phyloP scores from a whole-genome alignment of 2,329 filamentous ascomycete species.

The Phyllosticta capitalensis region DNA sequence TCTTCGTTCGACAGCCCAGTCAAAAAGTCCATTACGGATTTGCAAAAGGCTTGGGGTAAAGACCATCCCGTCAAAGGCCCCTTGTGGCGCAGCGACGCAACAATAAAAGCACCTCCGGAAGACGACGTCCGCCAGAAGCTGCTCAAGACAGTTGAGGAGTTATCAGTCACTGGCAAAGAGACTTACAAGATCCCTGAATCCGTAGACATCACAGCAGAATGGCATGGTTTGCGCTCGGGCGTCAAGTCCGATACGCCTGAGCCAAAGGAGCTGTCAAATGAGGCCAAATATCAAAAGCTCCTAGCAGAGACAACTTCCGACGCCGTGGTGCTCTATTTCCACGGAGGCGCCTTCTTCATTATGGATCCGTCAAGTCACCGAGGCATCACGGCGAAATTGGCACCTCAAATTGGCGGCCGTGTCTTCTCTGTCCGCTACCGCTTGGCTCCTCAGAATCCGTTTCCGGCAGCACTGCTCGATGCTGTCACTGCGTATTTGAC shows the following conservation, averaged over 20 bases:
- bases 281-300: constrained; percentile 54
- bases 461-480: constrained; percentile 66
- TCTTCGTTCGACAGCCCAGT: constrained; percentile 22
- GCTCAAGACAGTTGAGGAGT: constrained; percentile 46
- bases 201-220: constrained; percentile 57
- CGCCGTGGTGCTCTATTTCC: constrained; percentile 62
- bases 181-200: constrained; percentile 43
- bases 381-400: constrained; percentile 47
- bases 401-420: constrained; percentile 56
- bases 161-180: constrained; percentile 35
- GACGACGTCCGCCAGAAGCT: constrained; percentile 48
- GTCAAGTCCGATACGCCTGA: constrained; percentile 42
- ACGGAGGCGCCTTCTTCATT: constrained; percentile 66
- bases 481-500: constrained; percentile 63
- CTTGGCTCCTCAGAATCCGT: constrained; percentile 63
- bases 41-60: constrained; percentile 52
- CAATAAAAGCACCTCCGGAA: constrained; percentile 50
- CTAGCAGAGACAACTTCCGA: constrained; percentile 57
- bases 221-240: constrained; percentile 58
- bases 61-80: constrained; percentile 64
- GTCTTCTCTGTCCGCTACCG: constrained; percentile 67
- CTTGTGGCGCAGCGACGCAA: constrained; percentile 71
- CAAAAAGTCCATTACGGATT: constrained; percentile 21
- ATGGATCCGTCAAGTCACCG: constrained; percentile 63
- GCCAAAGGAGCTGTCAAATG: constrained; percentile 47